Evolutionary conservation across 371 early-diverging fungal species (phyloP), one percentile per base, ranked within the genome.

Genomic region (Lichtheimia ornata): DNA sequence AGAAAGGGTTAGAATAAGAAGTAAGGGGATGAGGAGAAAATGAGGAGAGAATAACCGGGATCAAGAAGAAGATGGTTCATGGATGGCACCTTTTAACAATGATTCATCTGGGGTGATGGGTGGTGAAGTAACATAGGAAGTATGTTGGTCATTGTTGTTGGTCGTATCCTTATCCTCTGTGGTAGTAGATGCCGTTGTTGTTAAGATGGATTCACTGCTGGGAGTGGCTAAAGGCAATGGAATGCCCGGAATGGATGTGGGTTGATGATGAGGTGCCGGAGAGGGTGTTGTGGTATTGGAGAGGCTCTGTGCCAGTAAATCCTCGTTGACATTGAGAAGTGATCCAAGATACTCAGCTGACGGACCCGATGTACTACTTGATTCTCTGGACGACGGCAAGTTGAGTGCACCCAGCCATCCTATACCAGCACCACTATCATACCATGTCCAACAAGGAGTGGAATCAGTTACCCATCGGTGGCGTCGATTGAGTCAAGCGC

Each of bases 361-460:
- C 15, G 75, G 77, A 5, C 76, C 70, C 30, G 67, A 52, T 17
- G 50, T 18, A 25, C 30, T 27, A 15, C 17, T 13, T 35, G 42
- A 53, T 56, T 42, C 20, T 56, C 22, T 55, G 53, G 52, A 24
- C 24, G 62, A 63, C 28, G 57, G 68, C 67, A 63, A 42, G 20
- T 69, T 69, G n/a, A 74, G 50, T 13, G 73, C 67, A 13, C 72
- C 73, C 41, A 80, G 53, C 81, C 81, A 80, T 24, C 76, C 77
- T 49, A 80, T 77, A 12, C 81, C 81, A 18, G 81, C 71, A 22
- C 81, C 81, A 71, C 81, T 80, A 44, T 42, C 42, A 40, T 50
- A 22, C n/a, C n/a, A n/a, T n/a, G n/a, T 56, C 12, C 14, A n/a
- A 43, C 35, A 35, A 35, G 28, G 28, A 28, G 28, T 28, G 35